phyloP scores from a whole-genome alignment of 2,329 filamentous ascomycete genomes.

The Monosporascus ibericus region DNA sequence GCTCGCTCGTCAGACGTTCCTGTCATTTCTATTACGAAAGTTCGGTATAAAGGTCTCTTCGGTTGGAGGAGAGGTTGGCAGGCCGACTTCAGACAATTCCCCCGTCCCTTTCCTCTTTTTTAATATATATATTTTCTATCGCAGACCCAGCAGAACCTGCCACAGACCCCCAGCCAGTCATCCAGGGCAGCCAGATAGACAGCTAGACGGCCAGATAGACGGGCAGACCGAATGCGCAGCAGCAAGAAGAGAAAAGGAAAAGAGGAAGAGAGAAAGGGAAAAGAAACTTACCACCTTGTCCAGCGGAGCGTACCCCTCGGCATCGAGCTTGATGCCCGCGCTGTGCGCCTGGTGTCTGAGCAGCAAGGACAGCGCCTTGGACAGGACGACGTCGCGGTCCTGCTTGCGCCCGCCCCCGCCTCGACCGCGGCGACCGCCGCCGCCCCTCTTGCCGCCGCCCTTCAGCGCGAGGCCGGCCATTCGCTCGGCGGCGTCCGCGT shows the following conservation, averaged over 20 bases:
- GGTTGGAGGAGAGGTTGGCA: too few species aligned
- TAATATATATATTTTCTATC: too few species aligned
- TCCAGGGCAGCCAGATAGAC: not conserved
- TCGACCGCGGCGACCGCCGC: constrained; percentile 20
- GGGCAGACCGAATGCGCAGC: not conserved
- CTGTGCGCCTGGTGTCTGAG: constrained; percentile 51
- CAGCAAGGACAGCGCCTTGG: constrained; percentile 47
- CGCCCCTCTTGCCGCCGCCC: constrained; percentile 14
- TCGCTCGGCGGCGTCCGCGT: constrained; percentile 6
- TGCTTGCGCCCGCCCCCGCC: constrained; percentile 25
- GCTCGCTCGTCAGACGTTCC: too few species aligned
- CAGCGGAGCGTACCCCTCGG: constrained; percentile 52
- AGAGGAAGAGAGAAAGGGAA: constrained; percentile 1
- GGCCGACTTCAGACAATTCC: not conserved
- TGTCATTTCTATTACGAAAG: too few species aligned
- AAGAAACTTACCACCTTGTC: constrained; percentile 49
- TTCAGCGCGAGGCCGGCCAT: constrained; percentile 10
- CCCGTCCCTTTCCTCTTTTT: too few species aligned
- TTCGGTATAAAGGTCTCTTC: too few species aligned
- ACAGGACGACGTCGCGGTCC: constrained; percentile 42
- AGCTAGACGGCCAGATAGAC: not conserved
- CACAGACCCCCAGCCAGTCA: not conserved
- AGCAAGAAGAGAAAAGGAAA: constrained; percentile 2
- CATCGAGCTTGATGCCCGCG: constrained; percentile 51
- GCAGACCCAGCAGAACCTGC: too few species aligned